Base-by-base conservation (phyloP, 768 basidiomycete species). In the Polyporus arcularius region DNA sequence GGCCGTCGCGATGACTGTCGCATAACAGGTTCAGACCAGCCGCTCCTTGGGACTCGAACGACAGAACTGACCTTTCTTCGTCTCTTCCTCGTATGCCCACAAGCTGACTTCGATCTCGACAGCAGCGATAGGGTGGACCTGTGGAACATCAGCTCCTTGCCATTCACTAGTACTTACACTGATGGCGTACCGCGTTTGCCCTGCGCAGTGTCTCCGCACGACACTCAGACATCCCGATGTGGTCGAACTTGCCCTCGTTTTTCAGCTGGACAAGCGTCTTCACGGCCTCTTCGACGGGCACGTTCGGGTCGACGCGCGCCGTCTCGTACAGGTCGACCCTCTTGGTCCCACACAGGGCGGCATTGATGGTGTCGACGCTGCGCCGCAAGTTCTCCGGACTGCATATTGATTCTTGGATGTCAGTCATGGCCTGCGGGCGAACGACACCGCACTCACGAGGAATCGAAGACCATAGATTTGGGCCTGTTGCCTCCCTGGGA, bases 41-140 rank as follows among this genome's bases (percentile, higher is more conserved):
- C 21, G 21, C 21, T 26, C 2, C 21, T 26, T 26, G 21, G 21
- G 21, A 26, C 21, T 26, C 21, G 21, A 26, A 26, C 21, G 21
- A n/a, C 32, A 15, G 30, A 9, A 50, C 35, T 4, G 48, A 77
- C 78, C 78, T 15, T 78, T 73, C 62, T 76, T 78, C 16, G 82
- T 79, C 49, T 83, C 76, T 21, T 76, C 73, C 62, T 83, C 82
- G 55, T 84, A 84, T 2, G 80, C 75, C 77, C 82, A 85, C 1
- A 82, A 79, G 64, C 84, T 86, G 51, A 86, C 72, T 70, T 90
- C 89, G 54, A 89, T 86, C 69, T 90, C 87, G 5, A 84, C 82
- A 11, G 81, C 75, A 18, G 82, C 75, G 58, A 87, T 79, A 4
- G 81, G 83, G 40, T 80, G 74, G 8, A 86, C 77, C 58, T 59